These are phyloP conservation scores for Sporothrix sp. DNA, from an alignment of 2,329 filamentous ascomycete species.

Conservation along the genomic window DNA sequence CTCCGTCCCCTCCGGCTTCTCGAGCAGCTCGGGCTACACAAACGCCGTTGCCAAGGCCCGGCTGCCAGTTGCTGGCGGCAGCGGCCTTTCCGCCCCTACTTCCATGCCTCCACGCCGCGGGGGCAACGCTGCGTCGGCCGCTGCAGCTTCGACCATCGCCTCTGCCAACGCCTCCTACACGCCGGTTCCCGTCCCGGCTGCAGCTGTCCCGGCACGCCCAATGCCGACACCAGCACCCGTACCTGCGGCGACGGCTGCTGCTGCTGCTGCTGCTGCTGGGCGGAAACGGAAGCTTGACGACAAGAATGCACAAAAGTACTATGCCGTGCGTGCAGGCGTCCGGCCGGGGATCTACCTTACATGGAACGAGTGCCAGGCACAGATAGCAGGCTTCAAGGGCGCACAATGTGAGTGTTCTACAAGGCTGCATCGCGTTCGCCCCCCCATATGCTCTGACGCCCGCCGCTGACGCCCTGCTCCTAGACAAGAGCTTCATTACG, in stretches of 20 bases:
- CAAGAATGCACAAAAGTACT: conserved; percentile 43
- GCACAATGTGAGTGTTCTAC: conserved; percentile 64
- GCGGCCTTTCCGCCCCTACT: too few species aligned
- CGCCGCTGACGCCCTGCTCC: neutral
- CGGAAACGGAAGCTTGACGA: conserved; percentile 42
- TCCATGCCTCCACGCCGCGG: too few species aligned
- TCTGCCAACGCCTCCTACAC: neutral
- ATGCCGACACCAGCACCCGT: neutral
- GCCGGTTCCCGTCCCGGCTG: neutral
- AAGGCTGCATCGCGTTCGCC: too few species aligned
- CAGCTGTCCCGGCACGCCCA: neutral
- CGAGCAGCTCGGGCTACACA: too few species aligned
- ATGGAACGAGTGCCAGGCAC: conserved; percentile 51
- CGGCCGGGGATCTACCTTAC: conserved; percentile 51
- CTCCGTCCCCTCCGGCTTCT: too few species aligned
- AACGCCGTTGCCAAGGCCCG: too few species aligned
- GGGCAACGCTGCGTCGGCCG: neutral
- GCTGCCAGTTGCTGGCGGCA: too few species aligned
- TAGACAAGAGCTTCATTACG: conserved; percentile 72
- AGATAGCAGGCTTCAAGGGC: conserved; percentile 51
- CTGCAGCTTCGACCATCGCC: neutral
- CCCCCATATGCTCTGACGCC: too few species aligned
- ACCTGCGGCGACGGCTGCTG: neutral
- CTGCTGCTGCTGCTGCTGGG: conserved; percentile 10
- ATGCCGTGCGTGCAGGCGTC: conserved; percentile 50